These are phyloP conservation scores for Fomitiporia mediterranea DNA, from an alignment of 1,284 basidiomycete genomes.

Conservation along the genomic window DNA sequence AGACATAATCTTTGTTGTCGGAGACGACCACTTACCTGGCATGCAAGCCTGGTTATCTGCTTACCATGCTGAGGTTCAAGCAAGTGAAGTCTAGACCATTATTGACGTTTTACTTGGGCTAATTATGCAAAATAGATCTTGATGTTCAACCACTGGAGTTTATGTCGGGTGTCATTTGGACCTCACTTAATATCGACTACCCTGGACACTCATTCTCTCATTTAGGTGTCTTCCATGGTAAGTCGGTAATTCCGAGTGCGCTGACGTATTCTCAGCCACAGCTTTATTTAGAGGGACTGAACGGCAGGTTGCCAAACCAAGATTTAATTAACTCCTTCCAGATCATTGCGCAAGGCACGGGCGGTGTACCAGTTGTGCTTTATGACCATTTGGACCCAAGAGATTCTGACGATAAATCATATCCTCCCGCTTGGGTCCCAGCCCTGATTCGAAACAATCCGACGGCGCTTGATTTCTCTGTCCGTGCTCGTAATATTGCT, in stretches of 20 bases:
- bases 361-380: conserved; percentile 67
- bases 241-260: conserved; percentile 26
- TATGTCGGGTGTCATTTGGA: conserved; percentile 88
- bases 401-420: conserved; percentile 35
- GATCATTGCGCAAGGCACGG: conserved; percentile 67
- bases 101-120: not conserved
- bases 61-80: conserved; percentile 71
- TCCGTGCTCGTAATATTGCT: conserved; percentile 57
- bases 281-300: conserved; percentile 75
- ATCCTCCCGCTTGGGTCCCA: conserved; percentile 42
- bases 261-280: not conserved
- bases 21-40: conserved; percentile 86
- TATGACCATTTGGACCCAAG: conserved; percentile 68
- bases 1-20: conserved; percentile 87
- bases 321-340: conserved; percentile 86
- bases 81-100: conserved; percentile 44
- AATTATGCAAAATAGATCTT: conserved; percentile 47
- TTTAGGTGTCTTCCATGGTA: conserved; percentile 87
- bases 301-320: conserved; percentile 94
- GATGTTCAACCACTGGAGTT: conserved; percentile 56
- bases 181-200: conserved; percentile 91
- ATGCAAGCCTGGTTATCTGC: conserved; percentile 87
- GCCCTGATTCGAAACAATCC: conserved; percentile 36
- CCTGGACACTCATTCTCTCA: conserved; percentile 95
- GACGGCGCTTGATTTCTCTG: conserved; percentile 47